phyloP scores from a whole-genome alignment of 2,329 filamentous ascomycete species.

The Diaporthe sp. region DNA sequence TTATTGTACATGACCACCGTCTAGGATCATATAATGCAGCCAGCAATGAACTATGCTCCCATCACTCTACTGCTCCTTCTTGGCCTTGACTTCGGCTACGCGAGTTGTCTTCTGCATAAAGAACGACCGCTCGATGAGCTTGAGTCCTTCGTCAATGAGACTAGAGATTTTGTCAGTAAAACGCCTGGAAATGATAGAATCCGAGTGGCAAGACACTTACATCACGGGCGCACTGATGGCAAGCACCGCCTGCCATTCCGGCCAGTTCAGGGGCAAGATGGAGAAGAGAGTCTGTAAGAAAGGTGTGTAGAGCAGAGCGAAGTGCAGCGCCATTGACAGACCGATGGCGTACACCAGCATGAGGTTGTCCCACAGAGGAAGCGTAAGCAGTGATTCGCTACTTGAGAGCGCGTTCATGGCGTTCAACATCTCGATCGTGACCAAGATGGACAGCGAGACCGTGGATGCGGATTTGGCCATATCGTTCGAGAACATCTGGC shows the following conservation, averaged over 20 bases:
- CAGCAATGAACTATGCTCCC: not conserved
- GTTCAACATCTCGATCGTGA: constrained; percentile 99
- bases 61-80: constrained; percentile 66
- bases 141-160: constrained; percentile 86
- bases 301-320: constrained; percentile 91
- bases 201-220: constrained; percentile 66
- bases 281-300: constrained; percentile 91
- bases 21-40: constrained; percentile 39
- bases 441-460: constrained; percentile 89
- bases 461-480: constrained; percentile 93
- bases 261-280: constrained; percentile 87
- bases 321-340: constrained; percentile 94
- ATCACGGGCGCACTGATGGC: constrained; percentile 92
- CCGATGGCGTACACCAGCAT: constrained; percentile 96
- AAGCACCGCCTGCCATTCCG: constrained; percentile 93
- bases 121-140: constrained; percentile 79
- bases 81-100: constrained; percentile 55
- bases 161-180: constrained; percentile 56
- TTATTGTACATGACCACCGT: constrained; percentile 38
- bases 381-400: constrained; percentile 91
- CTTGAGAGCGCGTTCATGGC: constrained; percentile 98
- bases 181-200: constrained; percentile 4
- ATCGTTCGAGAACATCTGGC: constrained; percentile 89
- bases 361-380: constrained; percentile 99
- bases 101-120: constrained; percentile 68